These are phyloP conservation scores for Penicillium crustosum DNA, from an alignment of 2,329 filamentous ascomycete species.

Conservation along the genomic window DNA sequence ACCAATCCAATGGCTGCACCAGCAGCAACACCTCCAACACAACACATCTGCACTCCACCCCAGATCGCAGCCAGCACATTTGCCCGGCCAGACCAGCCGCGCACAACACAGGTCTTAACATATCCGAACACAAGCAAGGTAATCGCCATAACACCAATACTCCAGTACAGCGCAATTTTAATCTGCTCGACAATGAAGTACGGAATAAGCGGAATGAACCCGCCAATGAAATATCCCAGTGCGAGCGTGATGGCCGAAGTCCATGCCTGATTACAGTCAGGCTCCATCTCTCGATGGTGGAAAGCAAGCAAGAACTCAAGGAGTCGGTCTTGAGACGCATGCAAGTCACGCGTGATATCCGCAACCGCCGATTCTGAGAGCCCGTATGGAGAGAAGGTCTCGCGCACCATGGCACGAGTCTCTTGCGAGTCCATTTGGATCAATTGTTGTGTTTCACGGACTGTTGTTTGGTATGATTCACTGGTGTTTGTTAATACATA, in stretches of 20 bases:
- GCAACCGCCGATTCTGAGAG: slow-evolving; percentile 39
- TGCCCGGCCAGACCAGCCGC: slow-evolving; percentile 45
- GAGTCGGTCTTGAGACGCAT: slow-evolving; percentile 40
- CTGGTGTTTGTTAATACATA: slow-evolving; percentile 20
- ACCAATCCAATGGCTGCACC: slow-evolving; percentile 66
- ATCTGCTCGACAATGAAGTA: slow-evolving; percentile 61
- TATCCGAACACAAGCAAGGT: slow-evolving; percentile 46
- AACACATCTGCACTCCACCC: slow-evolving; percentile 63
- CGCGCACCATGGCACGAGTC: slow-evolving; percentile 42
- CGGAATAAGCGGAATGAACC: slow-evolving; percentile 68
- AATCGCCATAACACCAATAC: slow-evolving; percentile 44
- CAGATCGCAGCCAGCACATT: slow-evolving; percentile 56
- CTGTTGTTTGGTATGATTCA: slow-evolving; percentile 48
- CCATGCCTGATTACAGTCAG: slow-evolving; percentile 48
- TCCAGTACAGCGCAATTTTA: slow-evolving; percentile 51
- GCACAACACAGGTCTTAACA: slow-evolving; percentile 47
- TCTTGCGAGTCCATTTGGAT: slow-evolving; percentile 40
- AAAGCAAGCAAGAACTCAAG: slow-evolving; percentile 51
- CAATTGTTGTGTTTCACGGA: slow-evolving; percentile 44
- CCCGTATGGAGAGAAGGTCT: slow-evolving; percentile 44
- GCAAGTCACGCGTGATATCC: slow-evolving; percentile 39
- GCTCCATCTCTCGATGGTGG: slow-evolving; percentile 48
- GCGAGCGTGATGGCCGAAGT: slow-evolving; percentile 65
- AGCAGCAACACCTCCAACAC: slow-evolving; percentile 65
- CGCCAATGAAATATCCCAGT: slow-evolving; percentile 68